Evolutionary conservation across 805 yeast species (phyloP).

Genomic region (Pichia eremophila): DNA sequence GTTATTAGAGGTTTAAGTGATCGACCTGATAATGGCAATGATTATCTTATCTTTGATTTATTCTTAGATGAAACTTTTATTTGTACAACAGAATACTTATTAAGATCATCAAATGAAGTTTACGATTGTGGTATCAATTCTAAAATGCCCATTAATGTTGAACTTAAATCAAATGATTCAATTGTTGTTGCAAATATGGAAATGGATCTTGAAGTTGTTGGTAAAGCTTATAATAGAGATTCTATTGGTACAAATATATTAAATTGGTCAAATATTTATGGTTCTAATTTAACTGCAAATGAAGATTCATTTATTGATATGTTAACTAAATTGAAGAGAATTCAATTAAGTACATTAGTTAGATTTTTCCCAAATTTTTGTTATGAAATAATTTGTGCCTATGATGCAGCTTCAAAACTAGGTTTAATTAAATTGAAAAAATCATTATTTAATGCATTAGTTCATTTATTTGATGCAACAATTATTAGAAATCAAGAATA

Average conservation of each 20-base stretch:
- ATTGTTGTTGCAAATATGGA: conserved; percentile 37
- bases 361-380: conserved; percentile 56
- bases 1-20: conserved; percentile 45
- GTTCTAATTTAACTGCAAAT: conserved; percentile 29
- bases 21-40: conserved; percentile 35
- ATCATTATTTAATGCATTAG: conserved; percentile 43
- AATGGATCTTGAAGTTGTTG: conserved; percentile 55
- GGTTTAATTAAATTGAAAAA: conserved; percentile 20
- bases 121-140: conserved; percentile 25
- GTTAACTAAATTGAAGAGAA: conserved; percentile 41
- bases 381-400: conserved; percentile 26
- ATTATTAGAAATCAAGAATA: conserved; percentile 60
- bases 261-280: conserved; percentile 41
- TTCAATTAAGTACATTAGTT: conserved; percentile 44
- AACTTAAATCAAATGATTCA: conserved; percentile 34
- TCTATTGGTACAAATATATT: conserved; percentile 42
- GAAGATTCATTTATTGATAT: conserved; percentile 37
- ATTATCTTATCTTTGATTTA: conserved; percentile 43
- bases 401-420: conserved; percentile 16
- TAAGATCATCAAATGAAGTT: conserved; percentile 23
- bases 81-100: conserved; percentile 46
- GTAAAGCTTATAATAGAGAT: conserved; percentile 56
- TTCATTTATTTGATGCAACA: conserved; percentile 52
- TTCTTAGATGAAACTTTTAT: conserved; percentile 54
- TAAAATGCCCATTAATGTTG: conserved; percentile 35